phyloP scores from a whole-genome alignment of 768 basidiomycete genomes.

The Naematelia encephala region DNA sequence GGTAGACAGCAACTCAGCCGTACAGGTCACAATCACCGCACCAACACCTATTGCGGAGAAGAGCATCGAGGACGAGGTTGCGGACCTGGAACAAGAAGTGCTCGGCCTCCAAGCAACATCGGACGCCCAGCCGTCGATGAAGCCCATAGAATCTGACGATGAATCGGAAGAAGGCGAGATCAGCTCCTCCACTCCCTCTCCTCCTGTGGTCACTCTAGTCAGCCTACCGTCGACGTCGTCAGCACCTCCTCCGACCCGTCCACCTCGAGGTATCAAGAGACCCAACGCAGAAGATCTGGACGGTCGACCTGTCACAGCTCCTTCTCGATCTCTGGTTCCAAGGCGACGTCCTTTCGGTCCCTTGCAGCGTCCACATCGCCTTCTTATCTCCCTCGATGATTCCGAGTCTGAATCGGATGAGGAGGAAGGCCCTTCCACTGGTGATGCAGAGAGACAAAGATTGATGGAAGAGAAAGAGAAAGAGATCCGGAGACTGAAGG shows the following conservation, averaged over 20 bases:
- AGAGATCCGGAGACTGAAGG: constrained; percentile 29
- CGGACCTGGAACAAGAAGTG: constrained; percentile 35
- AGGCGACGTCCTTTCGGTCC: constrained; percentile 26
- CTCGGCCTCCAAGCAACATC: constrained; percentile 5
- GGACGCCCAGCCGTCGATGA: constrained; percentile 12
- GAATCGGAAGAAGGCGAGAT: constrained; percentile 40
- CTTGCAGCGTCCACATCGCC: constrained; percentile 19
- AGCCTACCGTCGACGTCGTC: constrained; percentile 4
- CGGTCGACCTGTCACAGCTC: constrained; percentile 19
- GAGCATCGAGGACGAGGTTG: constrained; percentile 36
- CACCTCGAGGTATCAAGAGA: constrained; percentile 27
- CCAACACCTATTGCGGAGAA: constrained; percentile 6
- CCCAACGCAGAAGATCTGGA: constrained; percentile 40
- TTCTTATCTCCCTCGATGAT: constrained; percentile 32
- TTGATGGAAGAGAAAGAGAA: constrained; percentile 39
- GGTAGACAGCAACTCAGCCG: background rate
- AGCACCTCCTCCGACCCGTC: background rate
- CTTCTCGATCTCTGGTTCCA: constrained; percentile 13
- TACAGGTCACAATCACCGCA: background rate
- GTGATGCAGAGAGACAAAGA: constrained; percentile 14
- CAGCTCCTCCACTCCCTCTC: constrained; percentile 5
- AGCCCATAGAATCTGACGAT: constrained; percentile 26
- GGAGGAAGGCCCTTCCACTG: constrained; percentile 8
- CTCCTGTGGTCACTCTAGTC: constrained; percentile 3
- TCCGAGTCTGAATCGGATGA: constrained; percentile 18